Conservation (phyloP, 192 early-diverging fungal genomes). For the Paraglomus occultum region DNA sequence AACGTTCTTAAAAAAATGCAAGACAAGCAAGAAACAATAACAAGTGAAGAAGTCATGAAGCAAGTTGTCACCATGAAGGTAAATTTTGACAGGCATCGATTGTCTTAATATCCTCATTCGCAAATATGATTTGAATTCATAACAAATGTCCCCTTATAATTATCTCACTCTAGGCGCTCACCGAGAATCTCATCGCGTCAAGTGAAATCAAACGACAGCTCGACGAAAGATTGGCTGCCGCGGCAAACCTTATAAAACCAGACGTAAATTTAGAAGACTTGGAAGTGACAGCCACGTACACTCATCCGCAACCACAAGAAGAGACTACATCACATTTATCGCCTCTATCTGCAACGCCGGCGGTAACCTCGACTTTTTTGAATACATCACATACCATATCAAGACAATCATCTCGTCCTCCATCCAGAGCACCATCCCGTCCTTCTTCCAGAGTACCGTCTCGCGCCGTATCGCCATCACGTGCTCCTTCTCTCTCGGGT, state of each 20-base stretch:
- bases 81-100: neutral
- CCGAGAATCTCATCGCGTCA: conserved; percentile 27
- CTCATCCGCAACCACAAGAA: neutral
- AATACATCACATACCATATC: conserved; percentile 29
- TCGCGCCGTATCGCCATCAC: conserved; percentile 30
- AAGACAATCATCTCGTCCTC: conserved; percentile 27
- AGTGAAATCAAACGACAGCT: conserved; percentile 21
- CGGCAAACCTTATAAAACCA: neutral
- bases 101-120: no score
- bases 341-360: neutral
- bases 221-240: conserved; percentile 1
- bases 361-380: no score
- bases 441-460: conserved; percentile 28
- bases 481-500: conserved; percentile 22
- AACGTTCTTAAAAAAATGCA: conserved; percentile 33
- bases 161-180: conserved; percentile 13
- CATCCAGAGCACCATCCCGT: conserved; percentile 10
- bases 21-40: conserved; percentile 38
- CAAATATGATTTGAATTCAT: neutral
- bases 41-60: conserved; percentile 34
- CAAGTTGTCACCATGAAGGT: conserved; percentile 31
- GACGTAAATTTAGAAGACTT: neutral
- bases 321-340: neutral
- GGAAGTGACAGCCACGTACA: neutral
- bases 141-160: neutral